Percentiles rank a stretch among this genome's conserved stretches.
These are phyloP conservation scores for Triangularia setosa DNA, from an alignment of 2,329 filamentous ascomycete species.

Conservation along the genomic window DNA sequence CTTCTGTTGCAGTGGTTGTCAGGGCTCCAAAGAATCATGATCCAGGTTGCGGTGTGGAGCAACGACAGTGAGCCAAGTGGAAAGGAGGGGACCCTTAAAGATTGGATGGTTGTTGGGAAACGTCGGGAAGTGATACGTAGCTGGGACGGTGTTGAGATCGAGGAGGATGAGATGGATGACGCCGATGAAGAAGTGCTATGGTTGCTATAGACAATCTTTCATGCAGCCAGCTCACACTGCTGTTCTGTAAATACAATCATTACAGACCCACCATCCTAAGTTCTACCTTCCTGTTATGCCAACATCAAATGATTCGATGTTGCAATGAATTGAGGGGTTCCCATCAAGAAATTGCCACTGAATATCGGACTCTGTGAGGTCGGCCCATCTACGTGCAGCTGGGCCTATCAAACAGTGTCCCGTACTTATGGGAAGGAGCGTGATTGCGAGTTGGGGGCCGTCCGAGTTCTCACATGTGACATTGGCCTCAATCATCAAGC, in stretches of 20 bases:
- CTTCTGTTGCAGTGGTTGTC: not conserved
- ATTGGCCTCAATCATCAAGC: no score
- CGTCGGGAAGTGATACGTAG: not conserved
- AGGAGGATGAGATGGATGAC: not conserved
- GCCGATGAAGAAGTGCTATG: not conserved
- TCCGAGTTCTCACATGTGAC: no score
- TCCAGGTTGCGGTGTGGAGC: slow-evolving; percentile 47
- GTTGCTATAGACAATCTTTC: no score
- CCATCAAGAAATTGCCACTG: not conserved
- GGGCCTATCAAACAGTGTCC: no score
- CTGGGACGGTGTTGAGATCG: not conserved
- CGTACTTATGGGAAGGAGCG: no score
- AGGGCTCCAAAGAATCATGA: no score
- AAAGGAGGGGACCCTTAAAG: not conserved
- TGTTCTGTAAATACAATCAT: not conserved
- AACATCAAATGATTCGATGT: not conserved
- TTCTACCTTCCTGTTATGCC: not conserved
- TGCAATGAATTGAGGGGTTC: not conserved
- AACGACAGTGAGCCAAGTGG: slow-evolving; percentile 38
- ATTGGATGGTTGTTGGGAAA: not conserved
- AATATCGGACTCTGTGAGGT: no score
- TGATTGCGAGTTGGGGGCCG: no score
- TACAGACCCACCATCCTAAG: not conserved
- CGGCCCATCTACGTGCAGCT: no score
- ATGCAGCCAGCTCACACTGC: not conserved